These are phyloP conservation scores for Boletellus sp. DNA, from an alignment of 768 basidiomycete species.

Conservation along the genomic window DNA sequence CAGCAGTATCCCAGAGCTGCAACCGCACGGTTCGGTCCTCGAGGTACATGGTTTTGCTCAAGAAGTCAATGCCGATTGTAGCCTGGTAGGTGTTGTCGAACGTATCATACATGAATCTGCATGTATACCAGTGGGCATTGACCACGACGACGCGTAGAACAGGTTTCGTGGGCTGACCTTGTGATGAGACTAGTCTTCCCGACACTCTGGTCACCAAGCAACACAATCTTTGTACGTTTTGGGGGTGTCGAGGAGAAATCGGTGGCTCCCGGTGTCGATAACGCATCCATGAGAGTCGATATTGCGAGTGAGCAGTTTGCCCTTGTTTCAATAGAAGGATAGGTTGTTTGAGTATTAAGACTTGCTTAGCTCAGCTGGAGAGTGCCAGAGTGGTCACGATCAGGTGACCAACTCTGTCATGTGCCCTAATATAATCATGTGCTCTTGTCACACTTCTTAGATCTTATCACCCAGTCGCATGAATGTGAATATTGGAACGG, in stretches of 20 bases:
- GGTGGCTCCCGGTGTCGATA: constrained; percentile 66
- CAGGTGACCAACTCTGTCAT: too few relatives aligned
- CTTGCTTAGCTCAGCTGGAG: too few relatives aligned
- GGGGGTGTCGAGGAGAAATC: constrained; percentile 87
- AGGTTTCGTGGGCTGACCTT: constrained; percentile 46
- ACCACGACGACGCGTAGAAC: too few relatives aligned
- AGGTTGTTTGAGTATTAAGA: too few relatives aligned
- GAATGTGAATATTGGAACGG: too few relatives aligned
- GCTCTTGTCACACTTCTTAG: too few relatives aligned
- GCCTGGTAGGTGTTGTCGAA: constrained; percentile 99
- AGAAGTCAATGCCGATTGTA: constrained; percentile 97
- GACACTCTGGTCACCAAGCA: constrained; percentile 95
- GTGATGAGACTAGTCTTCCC: constrained; percentile 99
- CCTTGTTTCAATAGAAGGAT: constrained; percentile 26
- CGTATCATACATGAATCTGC: constrained; percentile 97
- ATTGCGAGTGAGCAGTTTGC: constrained; percentile 11
- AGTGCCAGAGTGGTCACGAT: too few relatives aligned
- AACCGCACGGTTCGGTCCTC: constrained; percentile 97
- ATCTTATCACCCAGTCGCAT: too few relatives aligned
- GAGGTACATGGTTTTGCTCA: constrained; percentile 99
- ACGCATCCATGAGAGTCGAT: constrained; percentile 36
- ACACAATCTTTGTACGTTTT: constrained; percentile 94
- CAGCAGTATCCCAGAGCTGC: constrained; percentile 98
- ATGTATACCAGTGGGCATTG: constrained; percentile 1
- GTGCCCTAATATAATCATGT: too few relatives aligned